These are phyloP conservation scores for Setaria viridis DNA, from an alignment of 202 grass and related monocot species.

Conservation along the genomic window DNA sequence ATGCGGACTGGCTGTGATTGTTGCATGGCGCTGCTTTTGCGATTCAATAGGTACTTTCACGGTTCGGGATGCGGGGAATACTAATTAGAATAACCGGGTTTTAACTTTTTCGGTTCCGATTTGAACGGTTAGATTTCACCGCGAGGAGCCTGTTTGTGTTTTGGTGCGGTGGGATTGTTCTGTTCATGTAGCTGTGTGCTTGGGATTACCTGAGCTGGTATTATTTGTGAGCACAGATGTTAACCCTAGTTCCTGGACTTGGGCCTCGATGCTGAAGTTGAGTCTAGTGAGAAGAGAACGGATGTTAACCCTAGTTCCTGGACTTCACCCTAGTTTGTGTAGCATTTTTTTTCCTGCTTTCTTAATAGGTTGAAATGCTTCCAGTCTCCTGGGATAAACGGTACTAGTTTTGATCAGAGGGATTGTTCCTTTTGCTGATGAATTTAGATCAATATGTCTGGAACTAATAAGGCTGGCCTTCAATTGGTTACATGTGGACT, in stretches of 20 bases:
- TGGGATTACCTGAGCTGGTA: not conserved
- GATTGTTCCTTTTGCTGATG: not conserved
- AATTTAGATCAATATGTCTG: not conserved
- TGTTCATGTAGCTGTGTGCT: constrained; percentile 8
- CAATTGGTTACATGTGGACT: not conserved
- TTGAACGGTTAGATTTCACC: constrained; percentile 1
- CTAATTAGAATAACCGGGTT: not conserved
- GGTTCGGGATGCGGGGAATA: constrained; percentile 10
- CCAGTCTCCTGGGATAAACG: not conserved
- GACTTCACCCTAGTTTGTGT: too few species aligned
- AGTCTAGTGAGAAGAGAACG: not conserved
- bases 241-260: constrained; percentile 5
- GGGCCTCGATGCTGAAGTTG: not conserved
- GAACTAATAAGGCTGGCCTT: not conserved
- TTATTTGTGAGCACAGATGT: not conserved
- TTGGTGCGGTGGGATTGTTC: not conserved
- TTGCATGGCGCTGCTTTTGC: not conserved
- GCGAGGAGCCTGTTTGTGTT: not conserved
- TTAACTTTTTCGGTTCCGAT: not conserved
- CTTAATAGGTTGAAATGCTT: not conserved
- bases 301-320: too few species aligned
- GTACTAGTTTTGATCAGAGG: not conserved
- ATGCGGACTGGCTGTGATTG: constrained; percentile 8
- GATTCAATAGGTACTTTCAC: not conserved
- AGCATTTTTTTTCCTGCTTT: not conserved